phyloP scores from a whole-genome alignment of 345 rosid genomes.

The Arabis hirsuta region DNA sequence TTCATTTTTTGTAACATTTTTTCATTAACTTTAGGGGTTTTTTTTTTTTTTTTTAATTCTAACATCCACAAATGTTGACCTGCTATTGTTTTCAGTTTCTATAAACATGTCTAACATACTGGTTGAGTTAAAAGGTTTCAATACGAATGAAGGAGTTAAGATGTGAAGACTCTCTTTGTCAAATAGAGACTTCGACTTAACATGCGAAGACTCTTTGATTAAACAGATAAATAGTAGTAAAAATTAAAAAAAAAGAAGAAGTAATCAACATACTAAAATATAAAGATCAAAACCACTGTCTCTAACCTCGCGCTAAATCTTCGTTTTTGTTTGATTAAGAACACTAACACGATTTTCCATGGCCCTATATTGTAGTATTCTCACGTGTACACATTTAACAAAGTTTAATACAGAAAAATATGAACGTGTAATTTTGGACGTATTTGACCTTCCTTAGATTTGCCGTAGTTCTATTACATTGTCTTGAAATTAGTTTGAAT shows the following conservation, averaged over 20 bases:
- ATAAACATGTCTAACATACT: no score
- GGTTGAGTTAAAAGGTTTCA: no score
- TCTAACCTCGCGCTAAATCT: conserved; percentile 29
- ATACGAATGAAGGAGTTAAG: no score
- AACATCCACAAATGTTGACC: background rate
- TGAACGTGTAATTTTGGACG: conserved; percentile 1
- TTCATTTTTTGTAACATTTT: conserved; percentile 2
- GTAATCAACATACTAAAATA: background rate
- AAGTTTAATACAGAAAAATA: background rate
- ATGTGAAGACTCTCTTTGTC: no score
- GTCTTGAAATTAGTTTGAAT: background rate
- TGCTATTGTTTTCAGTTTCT: background rate
- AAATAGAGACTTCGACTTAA: no score
- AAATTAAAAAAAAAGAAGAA: background rate
- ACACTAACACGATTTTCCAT: conserved; percentile 3
- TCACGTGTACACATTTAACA: background rate
- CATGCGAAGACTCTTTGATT: background rate
- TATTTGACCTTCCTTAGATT: background rate
- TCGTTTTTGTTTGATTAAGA: conserved; percentile 32
- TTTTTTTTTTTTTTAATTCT: background rate
- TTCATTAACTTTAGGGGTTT: background rate
- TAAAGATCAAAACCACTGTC: conserved; percentile 3
- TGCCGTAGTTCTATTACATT: background rate
- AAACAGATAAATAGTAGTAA: background rate
- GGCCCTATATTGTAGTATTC: background rate